Conservation (phyloP, 1,284 basidiomycete species). For the Sporisorium exsertum region DNA sequence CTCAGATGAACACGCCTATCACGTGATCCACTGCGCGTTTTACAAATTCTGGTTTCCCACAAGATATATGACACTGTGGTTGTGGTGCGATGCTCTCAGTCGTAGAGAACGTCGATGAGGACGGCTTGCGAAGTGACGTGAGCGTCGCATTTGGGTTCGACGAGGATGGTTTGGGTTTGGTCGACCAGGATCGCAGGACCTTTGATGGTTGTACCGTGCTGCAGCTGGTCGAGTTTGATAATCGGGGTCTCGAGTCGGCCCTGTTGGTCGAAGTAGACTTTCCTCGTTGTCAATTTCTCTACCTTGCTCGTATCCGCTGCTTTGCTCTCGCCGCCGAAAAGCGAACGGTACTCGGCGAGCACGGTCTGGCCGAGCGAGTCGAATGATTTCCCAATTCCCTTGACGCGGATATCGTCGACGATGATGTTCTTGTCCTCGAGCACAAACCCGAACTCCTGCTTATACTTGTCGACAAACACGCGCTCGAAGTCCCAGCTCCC, state of each 20-base stretch:
- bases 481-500: slow-evolving; percentile 80
- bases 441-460: slow-evolving; percentile 83
- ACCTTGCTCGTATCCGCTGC: background rate
- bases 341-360: slow-evolving; percentile 75
- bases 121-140: slow-evolving; percentile 56
- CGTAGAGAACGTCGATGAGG: slow-evolving; percentile 55
- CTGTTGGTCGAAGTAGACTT: slow-evolving; percentile 81
- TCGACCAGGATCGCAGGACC: slow-evolving; percentile 93
- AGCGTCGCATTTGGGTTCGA: slow-evolving; percentile 70
- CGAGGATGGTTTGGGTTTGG: slow-evolving; percentile 88
- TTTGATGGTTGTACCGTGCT: slow-evolving; percentile 77
- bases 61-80: too few relatives aligned
- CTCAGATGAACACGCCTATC: too few relatives aligned
- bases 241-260: slow-evolving; percentile 85
- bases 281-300: slow-evolving; percentile 71
- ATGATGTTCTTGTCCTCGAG: slow-evolving; percentile 81
- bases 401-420: slow-evolving; percentile 90
- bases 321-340: slow-evolving; percentile 50
- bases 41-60: too few relatives aligned
- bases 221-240: slow-evolving; percentile 77
- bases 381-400: slow-evolving; percentile 85
- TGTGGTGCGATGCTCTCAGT: background rate
- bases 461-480: slow-evolving; percentile 75
- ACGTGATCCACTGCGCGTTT: too few relatives aligned
- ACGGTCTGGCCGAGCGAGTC: slow-evolving; percentile 83